phyloP scores from a whole-genome alignment of 768 basidiomycete genomes.

The Leccinum olivaceopallidum region DNA sequence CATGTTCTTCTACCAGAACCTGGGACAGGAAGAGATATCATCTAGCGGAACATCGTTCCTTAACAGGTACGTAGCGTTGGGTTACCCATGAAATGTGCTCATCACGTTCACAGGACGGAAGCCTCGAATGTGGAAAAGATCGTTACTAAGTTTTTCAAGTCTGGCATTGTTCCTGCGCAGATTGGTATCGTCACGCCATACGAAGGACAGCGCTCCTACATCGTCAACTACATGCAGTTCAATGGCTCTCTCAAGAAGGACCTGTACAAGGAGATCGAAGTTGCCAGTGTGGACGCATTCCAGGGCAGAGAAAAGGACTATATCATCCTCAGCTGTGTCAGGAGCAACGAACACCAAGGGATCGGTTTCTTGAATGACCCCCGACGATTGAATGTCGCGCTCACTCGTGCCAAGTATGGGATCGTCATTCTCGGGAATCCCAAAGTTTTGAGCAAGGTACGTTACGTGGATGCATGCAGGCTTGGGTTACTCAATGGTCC shows the following conservation, averaged over 20 bases:
- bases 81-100: constrained; percentile 1
- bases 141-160: constrained; percentile 99
- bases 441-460: constrained; percentile 96
- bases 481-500: constrained; percentile 7
- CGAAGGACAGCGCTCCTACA: constrained; percentile 97
- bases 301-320: constrained; percentile 99
- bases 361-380: constrained; percentile 99
- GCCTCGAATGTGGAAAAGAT: constrained; percentile 99
- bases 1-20: constrained; percentile 99
- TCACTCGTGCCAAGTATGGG: constrained; percentile 97
- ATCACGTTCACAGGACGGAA: constrained; percentile 68
- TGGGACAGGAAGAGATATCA: constrained; percentile 98
- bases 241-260: constrained; percentile 99
- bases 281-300: constrained; percentile 98
- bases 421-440: constrained; percentile 99
- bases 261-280: constrained; percentile 98
- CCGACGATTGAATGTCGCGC: constrained; percentile 91
- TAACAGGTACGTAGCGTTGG: constrained; percentile 58
- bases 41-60: constrained; percentile 98
- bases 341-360: constrained; percentile 99
- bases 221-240: constrained; percentile 99
- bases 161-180: constrained; percentile 91
- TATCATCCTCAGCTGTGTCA: constrained; percentile 95
- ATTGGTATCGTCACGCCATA: constrained; percentile 99
- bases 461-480: constrained; percentile 21